Evolutionary conservation across 805 yeast genomes (phyloP).

Genomic region (Metschnikowia amazonensis): DNA sequence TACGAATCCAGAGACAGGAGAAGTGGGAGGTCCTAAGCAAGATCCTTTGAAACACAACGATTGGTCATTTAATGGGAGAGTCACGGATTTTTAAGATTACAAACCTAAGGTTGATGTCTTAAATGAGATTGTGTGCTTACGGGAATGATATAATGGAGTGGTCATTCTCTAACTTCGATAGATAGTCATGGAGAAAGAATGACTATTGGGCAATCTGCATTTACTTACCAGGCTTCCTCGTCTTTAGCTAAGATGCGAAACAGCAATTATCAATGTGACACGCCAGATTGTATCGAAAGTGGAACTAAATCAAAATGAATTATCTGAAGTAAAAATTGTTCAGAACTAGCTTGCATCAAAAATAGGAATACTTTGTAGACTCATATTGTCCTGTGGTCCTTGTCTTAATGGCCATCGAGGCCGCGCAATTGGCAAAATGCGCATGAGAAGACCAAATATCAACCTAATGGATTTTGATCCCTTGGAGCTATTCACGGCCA

Average conservation of each 20-base stretch:
- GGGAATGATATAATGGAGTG: too few species aligned
- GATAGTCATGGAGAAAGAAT: not conserved
- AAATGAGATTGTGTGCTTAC: not conserved
- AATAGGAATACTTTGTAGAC: not conserved
- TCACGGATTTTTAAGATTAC: constrained; percentile 88
- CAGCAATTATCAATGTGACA: too few species aligned
- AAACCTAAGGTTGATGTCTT: not conserved
- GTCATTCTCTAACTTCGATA: too few species aligned
- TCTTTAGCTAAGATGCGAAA: too few species aligned
- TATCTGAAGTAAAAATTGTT: too few species aligned
- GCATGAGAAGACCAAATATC: too few species aligned
- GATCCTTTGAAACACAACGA: constrained; percentile 85
- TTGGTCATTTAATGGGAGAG: constrained; percentile 94
- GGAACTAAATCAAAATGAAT: not conserved
- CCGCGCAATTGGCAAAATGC: not conserved
- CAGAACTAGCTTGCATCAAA: too few species aligned
- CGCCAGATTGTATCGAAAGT: not conserved
- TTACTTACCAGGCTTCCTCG: too few species aligned
- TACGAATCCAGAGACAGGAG: constrained; percentile 90
- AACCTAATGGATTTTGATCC: constrained; percentile 39
- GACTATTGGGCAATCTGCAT: not conserved
- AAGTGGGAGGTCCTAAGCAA: constrained; percentile 95
- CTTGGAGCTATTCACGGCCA: constrained; percentile 36
- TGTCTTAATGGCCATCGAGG: not conserved
- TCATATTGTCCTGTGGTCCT: not conserved